Conservation (phyloP, 2,329 filamentous ascomycete genomes). For the Hypoxylon sp. region DNA sequence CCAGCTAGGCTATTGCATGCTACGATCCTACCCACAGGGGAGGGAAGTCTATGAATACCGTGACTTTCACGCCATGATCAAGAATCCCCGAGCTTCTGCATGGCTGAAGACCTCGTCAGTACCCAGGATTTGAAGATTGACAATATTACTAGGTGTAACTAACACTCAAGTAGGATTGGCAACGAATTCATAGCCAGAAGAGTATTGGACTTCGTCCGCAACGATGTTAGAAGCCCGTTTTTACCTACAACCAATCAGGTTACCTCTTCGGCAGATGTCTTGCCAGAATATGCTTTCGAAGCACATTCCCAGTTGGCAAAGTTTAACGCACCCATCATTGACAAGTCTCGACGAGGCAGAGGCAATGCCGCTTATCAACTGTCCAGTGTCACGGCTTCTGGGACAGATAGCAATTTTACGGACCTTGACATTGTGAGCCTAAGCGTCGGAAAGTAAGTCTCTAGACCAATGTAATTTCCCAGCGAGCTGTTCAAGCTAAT, state of each 20-base stretch:
- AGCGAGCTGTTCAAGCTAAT: slow-evolving; percentile 33
- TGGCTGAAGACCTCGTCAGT: slow-evolving; percentile 40
- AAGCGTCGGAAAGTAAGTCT: slow-evolving; percentile 53
- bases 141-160: slow-evolving; percentile 5
- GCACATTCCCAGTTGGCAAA: slow-evolving; percentile 34
- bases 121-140: background rate
- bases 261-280: slow-evolving; percentile 33
- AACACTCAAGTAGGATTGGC: slow-evolving; percentile 42
- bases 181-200: slow-evolving; percentile 19
- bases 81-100: slow-evolving; percentile 41
- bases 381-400: slow-evolving; percentile 29
- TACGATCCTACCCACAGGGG: slow-evolving; percentile 36
- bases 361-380: slow-evolving; percentile 21
- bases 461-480: background rate
- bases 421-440: slow-evolving; percentile 49
- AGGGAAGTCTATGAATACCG: slow-evolving; percentile 31
- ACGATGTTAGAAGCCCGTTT: slow-evolving; percentile 35
- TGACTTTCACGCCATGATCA: slow-evolving; percentile 45
- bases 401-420: slow-evolving; percentile 25
- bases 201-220: slow-evolving; percentile 40
- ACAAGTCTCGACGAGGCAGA: slow-evolving; percentile 1
- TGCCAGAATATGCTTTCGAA: slow-evolving; percentile 46
- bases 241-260: slow-evolving; percentile 41
- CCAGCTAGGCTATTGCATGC: slow-evolving; percentile 42
- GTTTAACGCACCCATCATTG: slow-evolving; percentile 39